A percentile compares a stretch with the other conserved stretches of the same genome.
phyloP scores from a whole-genome alignment of 23 red algal genomes.

The Agarophyton chilense region DNA sequence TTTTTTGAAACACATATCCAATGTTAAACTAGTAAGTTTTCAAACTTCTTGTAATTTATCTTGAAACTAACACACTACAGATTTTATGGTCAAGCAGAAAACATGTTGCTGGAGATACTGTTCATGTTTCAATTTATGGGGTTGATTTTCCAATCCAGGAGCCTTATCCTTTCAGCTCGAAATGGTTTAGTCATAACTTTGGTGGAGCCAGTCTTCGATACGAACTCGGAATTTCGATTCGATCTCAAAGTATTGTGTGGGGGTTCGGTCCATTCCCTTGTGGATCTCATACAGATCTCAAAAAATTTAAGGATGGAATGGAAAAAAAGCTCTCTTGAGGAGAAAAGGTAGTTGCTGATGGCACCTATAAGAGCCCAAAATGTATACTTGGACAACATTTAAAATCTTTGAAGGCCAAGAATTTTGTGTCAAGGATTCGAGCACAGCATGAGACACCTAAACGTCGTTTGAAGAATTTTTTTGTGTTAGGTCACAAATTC shows the following conservation, averaged over 20 bases:
- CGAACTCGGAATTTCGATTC: slow-evolving; percentile 21
- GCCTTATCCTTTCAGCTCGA: background rate
- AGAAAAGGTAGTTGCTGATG: slow-evolving; percentile 3
- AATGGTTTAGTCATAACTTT: slow-evolving; percentile 41
- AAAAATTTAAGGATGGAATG: slow-evolving; percentile 27
- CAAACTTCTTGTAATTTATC: background rate
- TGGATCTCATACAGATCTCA: slow-evolving; percentile 6
- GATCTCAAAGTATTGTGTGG: no score
- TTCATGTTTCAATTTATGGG: slow-evolving; percentile 29
- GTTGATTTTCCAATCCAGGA: slow-evolving; percentile 23
- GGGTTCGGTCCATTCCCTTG: slow-evolving; percentile 20
- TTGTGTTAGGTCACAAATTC: no score
- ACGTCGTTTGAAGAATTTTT: no score
- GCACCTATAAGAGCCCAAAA: background rate
- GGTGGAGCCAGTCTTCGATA: background rate
- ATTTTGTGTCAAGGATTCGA: no score
- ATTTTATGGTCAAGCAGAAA: background rate
- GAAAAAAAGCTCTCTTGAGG: background rate
- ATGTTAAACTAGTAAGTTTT: background rate
- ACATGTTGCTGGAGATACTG: background rate
- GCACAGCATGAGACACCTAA: no score
- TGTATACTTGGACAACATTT: no score
- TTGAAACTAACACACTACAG: background rate
- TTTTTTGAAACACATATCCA: background rate
- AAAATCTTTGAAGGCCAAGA: no score